phyloP scores from a whole-genome alignment of 2,329 filamentous ascomycete species.

The Trichoderma arundinaceum region DNA sequence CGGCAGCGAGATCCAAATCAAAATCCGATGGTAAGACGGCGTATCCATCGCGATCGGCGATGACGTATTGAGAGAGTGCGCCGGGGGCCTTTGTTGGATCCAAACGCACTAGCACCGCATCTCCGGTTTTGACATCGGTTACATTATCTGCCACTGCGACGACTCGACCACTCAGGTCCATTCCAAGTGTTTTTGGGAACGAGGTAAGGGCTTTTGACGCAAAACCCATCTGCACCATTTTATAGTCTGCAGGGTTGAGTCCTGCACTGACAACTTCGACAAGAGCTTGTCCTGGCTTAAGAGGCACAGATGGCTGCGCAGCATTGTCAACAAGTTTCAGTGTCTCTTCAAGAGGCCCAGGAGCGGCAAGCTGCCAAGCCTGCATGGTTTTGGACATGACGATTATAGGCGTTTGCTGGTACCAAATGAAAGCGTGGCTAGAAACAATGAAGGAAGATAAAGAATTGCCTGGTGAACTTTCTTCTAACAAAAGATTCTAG shows the following conservation, averaged over 20 bases:
- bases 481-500: too few relatives aligned
- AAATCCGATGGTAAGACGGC: conserved; percentile 49
- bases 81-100: conserved; percentile 45
- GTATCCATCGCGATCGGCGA: conserved; percentile 43
- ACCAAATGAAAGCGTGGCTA: too few relatives aligned
- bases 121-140: conserved; percentile 46
- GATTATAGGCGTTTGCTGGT: neutral
- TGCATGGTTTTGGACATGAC: conserved; percentile 38
- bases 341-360: conserved; percentile 38
- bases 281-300: conserved; percentile 46
- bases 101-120: conserved; percentile 52
- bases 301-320: conserved; percentile 27
- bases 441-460: neutral
- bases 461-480: neutral
- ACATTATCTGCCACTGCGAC: conserved; percentile 42
- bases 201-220: conserved; percentile 41
- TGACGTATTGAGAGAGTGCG: conserved; percentile 51
- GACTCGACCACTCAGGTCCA: conserved; percentile 60
- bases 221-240: conserved; percentile 50
- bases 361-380: conserved; percentile 40
- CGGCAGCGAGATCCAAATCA: conserved; percentile 50
- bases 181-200: conserved; percentile 52
- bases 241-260: conserved; percentile 59
- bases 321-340: conserved; percentile 36
- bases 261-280: conserved; percentile 51